Percentiles rank a stretch among this genome's conserved stretches.
These are phyloP conservation scores for Talinum fruticosum DNA, from an alignment of 148 eudicot species.

Conservation along the genomic window DNA sequence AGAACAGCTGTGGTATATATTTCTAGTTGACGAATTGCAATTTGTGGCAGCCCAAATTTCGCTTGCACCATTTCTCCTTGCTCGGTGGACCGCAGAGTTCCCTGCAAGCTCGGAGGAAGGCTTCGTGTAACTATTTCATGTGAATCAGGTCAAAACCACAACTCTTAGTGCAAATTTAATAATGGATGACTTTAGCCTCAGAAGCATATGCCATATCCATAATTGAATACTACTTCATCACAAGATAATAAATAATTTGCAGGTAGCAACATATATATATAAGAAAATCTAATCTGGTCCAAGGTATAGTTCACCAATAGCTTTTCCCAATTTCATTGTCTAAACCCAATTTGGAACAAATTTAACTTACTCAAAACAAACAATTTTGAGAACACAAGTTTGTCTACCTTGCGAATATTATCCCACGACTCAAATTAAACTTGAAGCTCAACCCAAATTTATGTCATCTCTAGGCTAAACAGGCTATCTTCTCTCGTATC, in stretches of 20 bases:
- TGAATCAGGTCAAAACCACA: neutral
- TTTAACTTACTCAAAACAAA: too few species aligned
- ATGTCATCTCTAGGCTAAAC: neutral
- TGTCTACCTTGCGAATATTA: neutral
- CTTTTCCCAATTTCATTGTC: neutral
- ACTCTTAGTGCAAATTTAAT: neutral
- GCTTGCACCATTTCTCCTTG: conserved; percentile 99
- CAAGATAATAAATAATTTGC: too few species aligned
- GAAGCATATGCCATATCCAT: neutral
- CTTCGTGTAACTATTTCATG: conserved; percentile 5
- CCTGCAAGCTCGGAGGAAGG: conserved; percentile 39
- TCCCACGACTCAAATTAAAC: neutral
- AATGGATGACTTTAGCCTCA: neutral
- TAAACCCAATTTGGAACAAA: neutral
- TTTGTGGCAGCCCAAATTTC: conserved; percentile 83
- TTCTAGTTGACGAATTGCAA: conserved; percentile 74
- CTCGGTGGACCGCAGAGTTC: conserved; percentile 79
- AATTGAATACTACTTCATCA: neutral
- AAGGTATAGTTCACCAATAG: neutral
- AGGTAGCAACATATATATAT: too few species aligned
- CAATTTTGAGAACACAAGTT: neutral
- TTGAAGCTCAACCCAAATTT: too few species aligned
- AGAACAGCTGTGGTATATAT: conserved; percentile 85
- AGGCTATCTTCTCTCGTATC: neutral
- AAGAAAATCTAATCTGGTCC: neutral